phyloP scores from a whole-genome alignment of 371 early-diverging fungal species.

The Mortierella sp. region DNA sequence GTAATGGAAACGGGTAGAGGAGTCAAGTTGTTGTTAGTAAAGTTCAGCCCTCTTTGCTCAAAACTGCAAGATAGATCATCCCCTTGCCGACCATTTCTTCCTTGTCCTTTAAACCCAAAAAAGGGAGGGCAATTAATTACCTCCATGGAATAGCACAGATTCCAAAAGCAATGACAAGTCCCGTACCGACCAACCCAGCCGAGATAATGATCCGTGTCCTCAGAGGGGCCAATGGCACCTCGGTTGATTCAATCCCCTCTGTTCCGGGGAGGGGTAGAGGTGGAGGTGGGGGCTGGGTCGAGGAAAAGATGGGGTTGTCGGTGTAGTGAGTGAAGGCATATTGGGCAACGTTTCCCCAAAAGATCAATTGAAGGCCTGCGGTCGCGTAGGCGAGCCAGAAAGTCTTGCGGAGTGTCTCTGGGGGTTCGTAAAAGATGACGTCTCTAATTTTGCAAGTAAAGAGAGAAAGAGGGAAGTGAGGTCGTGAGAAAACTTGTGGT shows the following conservation, averaged over 20 bases:
- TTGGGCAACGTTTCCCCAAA: constrained; percentile 55
- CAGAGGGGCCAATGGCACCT: constrained; percentile 47
- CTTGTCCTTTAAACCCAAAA: not conserved
- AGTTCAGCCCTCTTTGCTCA: not conserved
- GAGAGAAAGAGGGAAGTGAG: not conserved
- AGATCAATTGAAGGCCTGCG: constrained; percentile 51
- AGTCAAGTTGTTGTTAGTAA: not conserved
- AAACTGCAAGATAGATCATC: too few species aligned
- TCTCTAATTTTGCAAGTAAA: constrained; percentile 23
- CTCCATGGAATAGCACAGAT: constrained; percentile 58
- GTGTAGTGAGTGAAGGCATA: constrained; percentile 58
- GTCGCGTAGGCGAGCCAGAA: constrained; percentile 51
- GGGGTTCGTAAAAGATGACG: constrained; percentile 44
- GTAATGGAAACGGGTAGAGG: not conserved
- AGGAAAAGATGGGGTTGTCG: constrained; percentile 49
- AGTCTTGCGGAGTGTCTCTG: constrained; percentile 42
- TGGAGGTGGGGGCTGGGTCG: constrained; percentile 46
- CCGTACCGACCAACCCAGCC: constrained; percentile 52
- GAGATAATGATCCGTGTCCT: constrained; percentile 51
- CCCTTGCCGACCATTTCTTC: too few species aligned
- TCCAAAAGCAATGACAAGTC: constrained; percentile 55
- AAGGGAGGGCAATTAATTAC: constrained; percentile 10
- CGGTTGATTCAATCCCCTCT: constrained; percentile 45
- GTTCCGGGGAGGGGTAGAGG: constrained; percentile 50
- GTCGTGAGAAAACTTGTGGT: not conserved